A percentile compares a stretch with the other conserved stretches of the same genome.
phyloP scores from a whole-genome alignment of 805 yeast species.

The Lachancea sp. region DNA sequence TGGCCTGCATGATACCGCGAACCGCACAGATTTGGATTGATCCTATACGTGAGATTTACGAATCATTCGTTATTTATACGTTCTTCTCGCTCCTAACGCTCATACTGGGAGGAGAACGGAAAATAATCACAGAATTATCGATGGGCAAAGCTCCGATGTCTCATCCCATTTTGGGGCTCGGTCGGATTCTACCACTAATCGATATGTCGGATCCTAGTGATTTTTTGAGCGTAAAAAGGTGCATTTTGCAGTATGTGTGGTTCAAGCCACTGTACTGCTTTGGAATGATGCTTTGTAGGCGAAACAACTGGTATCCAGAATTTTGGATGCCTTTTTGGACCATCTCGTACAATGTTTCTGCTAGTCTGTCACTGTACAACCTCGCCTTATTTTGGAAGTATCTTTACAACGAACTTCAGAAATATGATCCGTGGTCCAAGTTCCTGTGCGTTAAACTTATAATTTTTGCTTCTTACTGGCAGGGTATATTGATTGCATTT shows the following conservation, averaged over 20 bases:
- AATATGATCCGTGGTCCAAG: constrained; percentile 85
- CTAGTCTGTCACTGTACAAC: constrained; percentile 74
- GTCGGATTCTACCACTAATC: constrained; percentile 45
- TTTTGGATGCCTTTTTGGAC: constrained; percentile 61
- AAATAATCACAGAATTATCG: constrained; percentile 58
- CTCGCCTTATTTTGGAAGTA: constrained; percentile 92
- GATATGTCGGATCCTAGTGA: constrained; percentile 85
- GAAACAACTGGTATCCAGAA: constrained; percentile 43
- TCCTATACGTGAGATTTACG: constrained; percentile 83
- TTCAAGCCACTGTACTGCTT: constrained; percentile 76
- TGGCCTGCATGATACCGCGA: constrained; percentile 44
- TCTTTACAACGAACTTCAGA: constrained; percentile 65
- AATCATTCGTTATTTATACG: constrained; percentile 92
- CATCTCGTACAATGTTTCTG: constrained; percentile 71
- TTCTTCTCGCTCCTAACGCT: constrained; percentile 78
- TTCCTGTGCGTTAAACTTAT: constrained; percentile 89
- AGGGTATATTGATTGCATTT: constrained; percentile 57
- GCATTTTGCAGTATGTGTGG: constrained; percentile 93
- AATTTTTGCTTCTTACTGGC: constrained; percentile 99
- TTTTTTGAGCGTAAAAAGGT: constrained; percentile 70
- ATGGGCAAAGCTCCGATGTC: constrained; percentile 65
- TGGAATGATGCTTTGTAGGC: constrained; percentile 40
- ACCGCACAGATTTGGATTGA: constrained; percentile 45
- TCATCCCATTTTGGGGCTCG: constrained; percentile 51
- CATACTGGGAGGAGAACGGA: constrained; percentile 87